Evolutionary conservation across 192 early-diverging fungal species (phyloP), one percentile per base, ranked within the genome.

Genomic region (Podila minutissima): DNA sequence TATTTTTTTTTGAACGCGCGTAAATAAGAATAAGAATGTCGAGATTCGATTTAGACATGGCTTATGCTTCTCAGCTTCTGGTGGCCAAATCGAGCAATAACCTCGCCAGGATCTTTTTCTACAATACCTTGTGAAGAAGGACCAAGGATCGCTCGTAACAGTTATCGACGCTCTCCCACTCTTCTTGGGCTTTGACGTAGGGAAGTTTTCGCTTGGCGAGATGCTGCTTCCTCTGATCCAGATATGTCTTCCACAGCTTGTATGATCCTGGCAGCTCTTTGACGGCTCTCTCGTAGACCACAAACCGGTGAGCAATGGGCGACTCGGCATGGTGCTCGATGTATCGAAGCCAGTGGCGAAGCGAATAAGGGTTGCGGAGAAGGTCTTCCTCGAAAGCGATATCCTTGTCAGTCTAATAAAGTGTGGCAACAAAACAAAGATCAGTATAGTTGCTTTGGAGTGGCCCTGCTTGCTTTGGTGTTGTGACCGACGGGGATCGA

Each of bases 231-330:
- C 95, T 90, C 31, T 90, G 73, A 72, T 94, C 93, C 37, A 98
- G 82, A 74, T 98, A 97, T 48, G 83, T 71, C 72, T 95, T 95
- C 97, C 97, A 99, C 5, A 99, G 88, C 82, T 97, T 98, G 84
- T 97, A 99, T 9, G 95, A 96, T 7, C 97, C 95, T 3, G 98
- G 98, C 5, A 99, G 84, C 35, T 91, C 87, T 55, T 89, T 87
- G 28, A 98, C 83, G 2, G 97, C 97, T 10, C 98, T 93, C 75
- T 98, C 97, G 82, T 93, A 96, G 1, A 98, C 82, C 33, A 94
- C 88, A 57, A 87, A 90, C 53, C 86, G 69, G 6, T 86, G 74
- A 13, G 72, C 66, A 57, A 83, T 67, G 5, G 88, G 60, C 22
- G 85, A 85, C 13, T 66, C 74, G 7, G 76, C 83, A 81, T 98